Conservation (phyloP, 192 early-diverging fungal genomes). For the Helicostylum pulchrum region DNA sequence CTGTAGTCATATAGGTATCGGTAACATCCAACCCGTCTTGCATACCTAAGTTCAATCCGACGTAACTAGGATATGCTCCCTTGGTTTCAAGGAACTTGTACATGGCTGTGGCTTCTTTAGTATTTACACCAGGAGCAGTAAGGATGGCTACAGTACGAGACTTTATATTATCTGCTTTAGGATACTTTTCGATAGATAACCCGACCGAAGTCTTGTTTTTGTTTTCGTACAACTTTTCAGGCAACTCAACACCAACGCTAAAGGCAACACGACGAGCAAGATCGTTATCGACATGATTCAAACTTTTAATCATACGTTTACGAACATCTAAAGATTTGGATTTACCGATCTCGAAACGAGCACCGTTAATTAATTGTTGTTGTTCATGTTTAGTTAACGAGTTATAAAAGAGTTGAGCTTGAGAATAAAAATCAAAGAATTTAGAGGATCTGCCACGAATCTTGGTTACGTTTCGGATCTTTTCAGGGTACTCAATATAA, state of each 20-base stretch:
- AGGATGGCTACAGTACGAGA: slow-evolving; percentile 26
- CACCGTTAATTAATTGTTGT: slow-evolving; percentile 31
- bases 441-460: slow-evolving; percentile 16
- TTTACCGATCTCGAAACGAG: slow-evolving; percentile 39
- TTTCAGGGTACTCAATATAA: slow-evolving; percentile 26
- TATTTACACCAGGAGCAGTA: slow-evolving; percentile 14
- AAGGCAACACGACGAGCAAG: slow-evolving; percentile 28
- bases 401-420: slow-evolving; percentile 40
- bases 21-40: slow-evolving; percentile 14
- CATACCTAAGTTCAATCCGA: slow-evolving; percentile 6
- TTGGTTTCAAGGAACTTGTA: slow-evolving; percentile 15
- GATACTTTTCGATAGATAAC: slow-evolving; percentile 23
- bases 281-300: slow-evolving; percentile 24
- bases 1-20: slow-evolving; percentile 14
- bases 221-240: slow-evolving; percentile 1
- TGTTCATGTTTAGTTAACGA: slow-evolving; percentile 27
- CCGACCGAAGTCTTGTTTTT: slow-evolving; percentile 19
- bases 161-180: slow-evolving; percentile 18
- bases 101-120: slow-evolving; percentile 16
- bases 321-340: slow-evolving; percentile 18
- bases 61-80: slow-evolving; percentile 12
- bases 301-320: slow-evolving; percentile 17
- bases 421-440: slow-evolving; percentile 29
- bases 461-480: slow-evolving; percentile 13
- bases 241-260: slow-evolving; percentile 13